Conservation (phyloP, 176 grass and related monocot species). For the Zea mays region Zm-B73-REFERENCE-NAM-5.0 NC_050098.1:126601501-126602000, state of each 20-base stretch:
- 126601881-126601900: constrained; percentile 85
- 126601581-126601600: constrained; percentile 24
- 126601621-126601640: constrained; percentile 6
- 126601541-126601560: constrained; percentile 10
- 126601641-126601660: too few relatives aligned
- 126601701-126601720: constrained; percentile 69
- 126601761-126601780: constrained; percentile 78
- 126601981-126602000: constrained; percentile 60
- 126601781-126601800: constrained; percentile 82
- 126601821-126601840: constrained; percentile 82
- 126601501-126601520: constrained; percentile 12
- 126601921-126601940: constrained; percentile 68
- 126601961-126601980: constrained; percentile 53
- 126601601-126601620: constrained; percentile 5
- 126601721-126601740: constrained; percentile 53
- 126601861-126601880: constrained; percentile 44
- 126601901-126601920: constrained; percentile 59
- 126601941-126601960: constrained; percentile 53
- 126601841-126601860: constrained; percentile 34
- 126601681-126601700: constrained; percentile 52
- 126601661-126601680: too few relatives aligned
- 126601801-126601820: constrained; percentile 68
- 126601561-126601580: constrained; percentile 29
- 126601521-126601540: not conserved
- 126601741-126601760: constrained; percentile 47